phyloP scores from a whole-genome alignment of 305 asterid genomes.

The Fraxinus floribunda region DNA sequence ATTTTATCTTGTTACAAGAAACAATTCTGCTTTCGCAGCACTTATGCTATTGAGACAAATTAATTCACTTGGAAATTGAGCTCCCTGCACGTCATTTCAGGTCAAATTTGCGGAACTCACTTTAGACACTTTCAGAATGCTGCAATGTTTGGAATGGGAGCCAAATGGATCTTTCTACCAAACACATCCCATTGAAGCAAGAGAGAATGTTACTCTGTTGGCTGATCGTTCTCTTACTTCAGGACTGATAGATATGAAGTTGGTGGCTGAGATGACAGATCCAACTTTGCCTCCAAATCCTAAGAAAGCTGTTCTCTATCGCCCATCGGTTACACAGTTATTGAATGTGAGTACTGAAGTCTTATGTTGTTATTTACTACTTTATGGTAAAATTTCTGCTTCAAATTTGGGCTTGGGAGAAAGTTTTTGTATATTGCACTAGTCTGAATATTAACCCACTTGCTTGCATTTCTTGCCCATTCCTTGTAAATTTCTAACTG shows the following conservation, averaged over 20 bases:
- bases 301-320: constrained; percentile 76
- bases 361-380: constrained; percentile 16
- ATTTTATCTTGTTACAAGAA: neutral
- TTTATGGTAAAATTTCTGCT: constrained; percentile 7
- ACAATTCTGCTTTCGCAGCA: neutral
- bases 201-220: constrained; percentile 49
- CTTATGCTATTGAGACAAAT: constrained; percentile 7
- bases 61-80: constrained; percentile 11
- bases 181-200: constrained; percentile 54
- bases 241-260: constrained; percentile 78
- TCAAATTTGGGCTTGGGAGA: constrained; percentile 12
- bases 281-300: constrained; percentile 96
- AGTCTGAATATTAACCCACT: neutral
- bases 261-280: constrained; percentile 91
- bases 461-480: neutral
- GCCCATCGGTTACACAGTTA: constrained; percentile 82
- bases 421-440: neutral
- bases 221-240: constrained; percentile 78
- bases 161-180: constrained; percentile 82
- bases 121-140: constrained; percentile 87
- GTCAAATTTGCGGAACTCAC: constrained; percentile 93
- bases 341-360: constrained; percentile 65
- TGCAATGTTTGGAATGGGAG: constrained; percentile 99
- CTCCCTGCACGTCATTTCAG: constrained; percentile 43
- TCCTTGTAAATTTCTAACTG: constrained; percentile 16